phyloP scores from a whole-genome alignment of 2,329 filamentous ascomycete genomes.

The Leptodontidium sp. region DNA sequence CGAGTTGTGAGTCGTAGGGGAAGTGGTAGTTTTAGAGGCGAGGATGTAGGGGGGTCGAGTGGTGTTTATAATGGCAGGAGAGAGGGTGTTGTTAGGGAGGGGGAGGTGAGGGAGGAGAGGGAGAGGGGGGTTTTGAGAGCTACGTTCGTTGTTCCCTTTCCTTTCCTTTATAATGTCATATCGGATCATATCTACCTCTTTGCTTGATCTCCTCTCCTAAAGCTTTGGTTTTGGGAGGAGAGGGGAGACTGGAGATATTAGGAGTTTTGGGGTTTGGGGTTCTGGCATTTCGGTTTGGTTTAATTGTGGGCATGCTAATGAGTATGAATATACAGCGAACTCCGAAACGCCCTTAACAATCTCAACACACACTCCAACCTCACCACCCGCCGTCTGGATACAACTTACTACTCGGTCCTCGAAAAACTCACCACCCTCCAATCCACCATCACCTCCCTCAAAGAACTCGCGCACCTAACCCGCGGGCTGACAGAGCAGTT shows the following conservation, averaged over 20 bases:
- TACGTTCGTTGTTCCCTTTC: constrained; percentile 48
- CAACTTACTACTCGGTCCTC: constrained; percentile 76
- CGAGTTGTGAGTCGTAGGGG: constrained; percentile 54
- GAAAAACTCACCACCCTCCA: constrained; percentile 73
- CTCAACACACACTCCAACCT: constrained; percentile 67
- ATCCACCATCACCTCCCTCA: constrained; percentile 68
- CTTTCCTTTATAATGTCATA: too few relatives aligned
- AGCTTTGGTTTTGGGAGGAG: not conserved
- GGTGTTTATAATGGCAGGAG: constrained; percentile 30
- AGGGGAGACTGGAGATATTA: not conserved
- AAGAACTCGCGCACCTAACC: constrained; percentile 70
- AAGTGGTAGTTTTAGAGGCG: constrained; percentile 48
- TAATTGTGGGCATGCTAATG: constrained; percentile 15
- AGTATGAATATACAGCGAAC: constrained; percentile 50
- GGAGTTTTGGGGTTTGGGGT: not conserved
- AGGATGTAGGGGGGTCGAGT: constrained; percentile 45
- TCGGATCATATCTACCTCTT: not conserved
- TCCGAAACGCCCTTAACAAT: constrained; percentile 60
- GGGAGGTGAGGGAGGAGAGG: constrained; percentile 53
- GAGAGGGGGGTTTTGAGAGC: constrained; percentile 51
- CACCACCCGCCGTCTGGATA: constrained; percentile 72
- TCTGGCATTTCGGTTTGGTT: not conserved
- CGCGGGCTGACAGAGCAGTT: constrained; percentile 67
- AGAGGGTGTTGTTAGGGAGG: constrained; percentile 48
- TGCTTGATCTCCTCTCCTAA: not conserved